Conservation (phyloP, 2,329 filamentous ascomycete species). For the Lachnellula subtilissima region DNA sequence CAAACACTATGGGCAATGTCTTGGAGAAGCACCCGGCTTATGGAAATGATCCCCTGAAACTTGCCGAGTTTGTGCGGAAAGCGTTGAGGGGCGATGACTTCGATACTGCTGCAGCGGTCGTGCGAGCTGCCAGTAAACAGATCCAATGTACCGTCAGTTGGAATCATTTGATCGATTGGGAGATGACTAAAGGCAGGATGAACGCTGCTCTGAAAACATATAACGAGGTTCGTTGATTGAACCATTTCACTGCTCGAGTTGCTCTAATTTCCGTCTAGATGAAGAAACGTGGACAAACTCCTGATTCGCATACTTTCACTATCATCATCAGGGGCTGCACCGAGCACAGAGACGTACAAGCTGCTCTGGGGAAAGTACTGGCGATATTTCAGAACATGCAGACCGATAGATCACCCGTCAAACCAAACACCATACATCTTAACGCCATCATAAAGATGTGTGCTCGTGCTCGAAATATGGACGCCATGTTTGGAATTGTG, state of each 20-base stretch:
- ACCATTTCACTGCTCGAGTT: neutral
- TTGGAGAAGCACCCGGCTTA: conserved; percentile 22
- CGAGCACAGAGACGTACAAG: conserved; percentile 49
- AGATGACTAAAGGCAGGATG: conserved; percentile 56
- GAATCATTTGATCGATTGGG: conserved; percentile 78
- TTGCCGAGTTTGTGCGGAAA: conserved; percentile 62
- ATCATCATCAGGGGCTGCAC: conserved; percentile 74
- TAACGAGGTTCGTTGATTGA: conserved; percentile 63
- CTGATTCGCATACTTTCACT: conserved; percentile 79
- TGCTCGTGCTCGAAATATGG: conserved; percentile 67
- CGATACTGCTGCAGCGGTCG: conserved; percentile 63
- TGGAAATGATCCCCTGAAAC: conserved; percentile 60
- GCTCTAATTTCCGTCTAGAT: conserved; percentile 51
- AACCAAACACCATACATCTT: conserved; percentile 74
- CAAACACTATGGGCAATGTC: conserved; percentile 1
- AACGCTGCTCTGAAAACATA: conserved; percentile 71
- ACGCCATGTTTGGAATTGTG: conserved; percentile 73
- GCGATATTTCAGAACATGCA: conserved; percentile 74
- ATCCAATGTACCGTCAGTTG: conserved; percentile 70
- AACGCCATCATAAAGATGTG: conserved; percentile 88
- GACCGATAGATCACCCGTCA: conserved; percentile 55
- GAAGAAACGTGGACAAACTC: conserved; percentile 84
- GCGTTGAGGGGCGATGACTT: conserved; percentile 55
- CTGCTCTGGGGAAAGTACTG: conserved; percentile 64
- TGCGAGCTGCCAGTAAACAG: conserved; percentile 62